Evolutionary conservation across 106 monocot genomes (phyloP), one percentile per base, ranked within the genome.

Genomic region (Narthecium ossifragum): DNA sequence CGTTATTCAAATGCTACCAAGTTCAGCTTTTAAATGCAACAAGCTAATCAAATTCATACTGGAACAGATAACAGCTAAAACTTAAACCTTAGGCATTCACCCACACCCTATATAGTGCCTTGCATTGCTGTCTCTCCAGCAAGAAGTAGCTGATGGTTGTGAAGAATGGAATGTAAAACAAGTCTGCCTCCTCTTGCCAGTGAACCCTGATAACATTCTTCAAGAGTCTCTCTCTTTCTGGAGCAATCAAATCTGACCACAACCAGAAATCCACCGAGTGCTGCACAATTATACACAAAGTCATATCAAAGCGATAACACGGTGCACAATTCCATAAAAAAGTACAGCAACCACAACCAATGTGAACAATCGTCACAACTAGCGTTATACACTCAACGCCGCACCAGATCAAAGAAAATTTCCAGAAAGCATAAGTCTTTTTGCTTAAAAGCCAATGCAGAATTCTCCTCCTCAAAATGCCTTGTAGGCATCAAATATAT

Each of bases 71-170:
- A 46, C 31, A 74, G 53, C 77, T 67, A 34, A 57, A 86, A 78
- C 43, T 18, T 72, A 85, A 93, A 93, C 85, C 85, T 89, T 79
- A 67, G 56, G 71, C 51, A 79, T 77, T 60, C 69, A 39, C 67
- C 65, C 93, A 83, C 70, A 93, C 93, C 93, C 93, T 88, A 61
- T 93, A 93, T 78, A 93, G 85, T 74, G 85, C 63, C 67, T 93
- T 93, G 85, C 89, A 93, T 51, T 93, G 78, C 55, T 89, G 89
- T 70, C 67, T 85, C 63, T 89, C 93, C 55, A 93, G 77, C 41
- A 93, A 70, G 63, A 93, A 93, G 56, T 70, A 90, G 80, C 85
- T 86, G 31, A 96, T 96, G 4, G 90, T 96, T n/a, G 94, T 86
- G 68, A 96, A 96, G 57, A 96, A 86, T 61, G 93, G 93, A 46